These are phyloP conservation scores for Pestalotiopsis sp. DNA, from an alignment of 2,329 filamentous ascomycete species.

Conservation along the genomic window DNA sequence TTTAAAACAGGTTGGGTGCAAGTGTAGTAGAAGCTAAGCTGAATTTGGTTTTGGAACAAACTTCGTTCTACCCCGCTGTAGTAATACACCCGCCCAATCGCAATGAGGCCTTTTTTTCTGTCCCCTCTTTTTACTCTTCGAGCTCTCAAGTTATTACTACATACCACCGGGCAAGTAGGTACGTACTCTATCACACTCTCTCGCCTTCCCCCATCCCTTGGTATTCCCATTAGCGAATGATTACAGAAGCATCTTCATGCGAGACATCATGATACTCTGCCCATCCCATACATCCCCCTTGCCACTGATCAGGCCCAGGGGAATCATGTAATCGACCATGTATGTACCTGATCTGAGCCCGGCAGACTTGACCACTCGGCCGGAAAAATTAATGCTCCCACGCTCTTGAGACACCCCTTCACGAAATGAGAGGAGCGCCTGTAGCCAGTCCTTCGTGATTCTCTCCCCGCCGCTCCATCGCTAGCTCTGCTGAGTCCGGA, in stretches of 20 bases:
- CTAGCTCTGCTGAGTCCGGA: neutral
- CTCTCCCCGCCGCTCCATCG: neutral
- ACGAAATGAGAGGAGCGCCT: too few species aligned
- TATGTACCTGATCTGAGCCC: neutral
- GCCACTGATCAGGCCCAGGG: neutral
- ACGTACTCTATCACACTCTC: neutral
- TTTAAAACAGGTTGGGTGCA: too few species aligned
- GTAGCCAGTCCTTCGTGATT: neutral
- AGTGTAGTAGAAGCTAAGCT: too few species aligned
- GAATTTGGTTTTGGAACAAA: too few species aligned
- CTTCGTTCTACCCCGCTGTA: too few species aligned
- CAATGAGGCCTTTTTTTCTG: neutral
- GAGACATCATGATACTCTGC: slow-evolving; percentile 1
- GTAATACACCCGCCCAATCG: slow-evolving; percentile 29
- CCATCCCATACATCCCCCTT: neutral
- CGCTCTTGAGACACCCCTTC: neutral
- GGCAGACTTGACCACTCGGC: neutral
- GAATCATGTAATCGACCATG: neutral
- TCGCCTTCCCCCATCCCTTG: neutral
- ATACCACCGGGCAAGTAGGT: neutral
- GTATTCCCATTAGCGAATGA: neutral
- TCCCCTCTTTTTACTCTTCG: neutral
- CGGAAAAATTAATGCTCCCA: slow-evolving; percentile 8
- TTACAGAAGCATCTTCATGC: slow-evolving; percentile 2
- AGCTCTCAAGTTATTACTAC: neutral